Evolutionary conservation across 768 basidiomycete species (phyloP), one percentile per base, ranked within the genome.

Genomic region (Inosperma sp.): DNA sequence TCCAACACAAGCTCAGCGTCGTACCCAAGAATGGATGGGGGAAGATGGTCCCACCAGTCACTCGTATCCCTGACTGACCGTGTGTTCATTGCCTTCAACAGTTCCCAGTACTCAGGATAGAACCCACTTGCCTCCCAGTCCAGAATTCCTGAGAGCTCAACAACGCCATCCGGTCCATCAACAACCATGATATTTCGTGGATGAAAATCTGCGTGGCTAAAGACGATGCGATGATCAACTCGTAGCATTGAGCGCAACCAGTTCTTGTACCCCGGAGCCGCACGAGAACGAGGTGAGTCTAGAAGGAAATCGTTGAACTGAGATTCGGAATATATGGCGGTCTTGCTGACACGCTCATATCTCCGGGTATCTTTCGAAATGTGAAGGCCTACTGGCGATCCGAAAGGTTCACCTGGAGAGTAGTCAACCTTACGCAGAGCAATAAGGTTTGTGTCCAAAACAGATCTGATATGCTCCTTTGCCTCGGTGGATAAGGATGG

Each of bases 71-170:
- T 17, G n/a, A 3, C 13, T 16, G 27, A 30, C 14, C 44, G 26
- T 17, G 27, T 17, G 33, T 45, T 35, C 40, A 51, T 22, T 17
- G 30, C 50, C 50, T 51, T 51, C 12, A 51, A 23, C 7, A 29
- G 34, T 17, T 48, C 51, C 55, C 55, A 56, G 48, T 51, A 56
- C 29, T 56, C 55, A 43, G 55, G 55, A 30, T 56, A 56, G 41
- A 41, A 56, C n/a, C 55, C 55, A 30, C 42, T 41, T 19, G 40
- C 48, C 16, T 56, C 55, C 55, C 55, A 53, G 45, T 53, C 55
- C 13, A 56, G 27, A 14, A 56, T 43, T 27, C 51, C 55, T 41
- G 22, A 26, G 12, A 48, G 33, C 10, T 40, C 35, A 13, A 46
- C 12, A 14, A 12, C 40, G 16, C 23, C 44, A 26, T 41, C 45